These are phyloP conservation scores for Pyrenochaeta sp. DNA, from an alignment of 2,329 filamentous ascomycete genomes.

Conservation along the genomic window DNA sequence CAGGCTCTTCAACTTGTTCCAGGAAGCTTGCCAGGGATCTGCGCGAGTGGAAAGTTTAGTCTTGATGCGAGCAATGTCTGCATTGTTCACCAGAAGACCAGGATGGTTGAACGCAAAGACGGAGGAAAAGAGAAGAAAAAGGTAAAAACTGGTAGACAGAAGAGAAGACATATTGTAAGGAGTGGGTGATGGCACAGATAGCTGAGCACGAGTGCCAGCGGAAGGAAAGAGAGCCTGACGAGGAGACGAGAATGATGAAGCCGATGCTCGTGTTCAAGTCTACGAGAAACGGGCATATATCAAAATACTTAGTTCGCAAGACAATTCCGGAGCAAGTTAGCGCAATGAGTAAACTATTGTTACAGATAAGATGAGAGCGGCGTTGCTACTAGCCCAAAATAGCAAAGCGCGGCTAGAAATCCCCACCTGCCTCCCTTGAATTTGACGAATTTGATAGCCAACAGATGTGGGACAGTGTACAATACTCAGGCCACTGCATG, in stretches of 20 bases:
- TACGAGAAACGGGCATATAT: no score
- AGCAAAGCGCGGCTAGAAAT: no score
- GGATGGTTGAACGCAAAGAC: slow-evolving; percentile 1
- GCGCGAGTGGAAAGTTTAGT: slow-evolving; percentile 5
- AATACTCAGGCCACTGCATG: no score
- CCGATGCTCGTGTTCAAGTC: no score
- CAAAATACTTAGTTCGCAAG: no score
- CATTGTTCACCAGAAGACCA: slow-evolving; percentile 6
- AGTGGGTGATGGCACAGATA: not conserved
- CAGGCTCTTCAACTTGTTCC: slow-evolving; percentile 7
- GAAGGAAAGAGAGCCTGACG: not conserved
- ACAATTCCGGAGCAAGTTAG: no score
- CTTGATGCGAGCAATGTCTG: slow-evolving; percentile 10
- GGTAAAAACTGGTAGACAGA: not conserved
- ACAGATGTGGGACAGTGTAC: no score
- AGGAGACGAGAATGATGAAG: not conserved
- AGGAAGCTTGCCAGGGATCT: slow-evolving; percentile 11
- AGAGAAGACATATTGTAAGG: not conserved
- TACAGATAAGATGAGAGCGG: no score
- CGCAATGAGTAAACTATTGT: no score
- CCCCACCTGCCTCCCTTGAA: no score
- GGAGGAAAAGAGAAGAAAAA: not conserved
- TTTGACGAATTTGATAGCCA: no score
- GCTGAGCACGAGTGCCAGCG: not conserved
- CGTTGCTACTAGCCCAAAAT: no score